A percentile compares a stretch with the other conserved stretches of the same genome.
phyloP scores from a whole-genome alignment of 805 yeast species.

The Metschnikowia noctiluminum region DNA sequence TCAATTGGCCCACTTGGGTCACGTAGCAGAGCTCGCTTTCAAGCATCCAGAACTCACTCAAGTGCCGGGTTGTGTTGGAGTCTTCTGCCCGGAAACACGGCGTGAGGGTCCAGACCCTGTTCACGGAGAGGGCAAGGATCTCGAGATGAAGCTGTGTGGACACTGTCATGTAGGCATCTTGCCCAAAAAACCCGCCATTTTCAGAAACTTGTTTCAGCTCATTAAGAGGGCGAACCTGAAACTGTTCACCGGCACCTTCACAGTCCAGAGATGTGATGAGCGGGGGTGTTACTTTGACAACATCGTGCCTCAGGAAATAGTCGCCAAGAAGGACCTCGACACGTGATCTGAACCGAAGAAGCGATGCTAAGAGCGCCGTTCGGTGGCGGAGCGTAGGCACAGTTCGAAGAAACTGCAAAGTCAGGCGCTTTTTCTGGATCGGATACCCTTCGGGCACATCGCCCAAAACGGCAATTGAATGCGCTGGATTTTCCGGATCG shows the following conservation, averaged over 20 bases:
- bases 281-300: conserved; percentile 81
- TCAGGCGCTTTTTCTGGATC: conserved; percentile 74
- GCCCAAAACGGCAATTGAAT: conserved; percentile 51
- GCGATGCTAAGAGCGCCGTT: conserved; percentile 59
- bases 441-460: conserved; percentile 65
- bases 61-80: conserved; percentile 86
- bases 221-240: conserved; percentile 46
- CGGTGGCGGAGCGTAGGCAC: conserved; percentile 79
- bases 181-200: conserved; percentile 51
- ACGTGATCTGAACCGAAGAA: conserved; percentile 69
- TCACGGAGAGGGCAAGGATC: conserved; percentile 66
- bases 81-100: conserved; percentile 93
- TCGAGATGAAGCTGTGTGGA: conserved; percentile 92
- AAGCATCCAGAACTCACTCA: conserved; percentile 96
- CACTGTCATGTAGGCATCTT: conserved; percentile 73
- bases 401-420: conserved; percentile 62
- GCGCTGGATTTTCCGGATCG: conserved; percentile 25
- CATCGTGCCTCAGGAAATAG: conserved; percentile 53
- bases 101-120: conserved; percentile 80
- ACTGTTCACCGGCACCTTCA: conserved; percentile 96
- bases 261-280: conserved; percentile 86
- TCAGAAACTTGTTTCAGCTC: conserved; percentile 16
- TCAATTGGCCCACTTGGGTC: conserved; percentile 54
- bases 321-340: conserved; percentile 51
- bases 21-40: conserved; percentile 85